Percentiles rank a stretch among this genome's conserved stretches.
These are phyloP conservation scores for Hypholoma sublateritium DNA, from an alignment of 768 basidiomycete genomes.

Conservation along the genomic window DNA sequence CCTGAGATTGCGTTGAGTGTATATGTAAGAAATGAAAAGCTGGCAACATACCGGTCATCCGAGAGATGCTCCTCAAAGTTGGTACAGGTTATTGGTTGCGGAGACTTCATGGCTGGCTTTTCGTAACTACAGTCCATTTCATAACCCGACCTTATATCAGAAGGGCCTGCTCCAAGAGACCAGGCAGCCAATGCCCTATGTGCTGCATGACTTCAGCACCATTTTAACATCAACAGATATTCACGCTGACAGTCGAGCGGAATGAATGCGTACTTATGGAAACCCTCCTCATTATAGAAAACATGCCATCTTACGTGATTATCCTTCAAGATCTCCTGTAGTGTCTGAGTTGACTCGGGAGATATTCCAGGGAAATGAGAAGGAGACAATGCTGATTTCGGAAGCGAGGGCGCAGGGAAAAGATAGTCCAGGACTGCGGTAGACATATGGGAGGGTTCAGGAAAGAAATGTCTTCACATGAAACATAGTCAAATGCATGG, in stretches of 20 bases:
- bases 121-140: conserved; percentile 35
- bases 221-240: not conserved
- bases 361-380: conserved; percentile 32
- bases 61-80: conserved; percentile 60
- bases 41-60: conserved; percentile 44
- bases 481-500: too few species aligned
- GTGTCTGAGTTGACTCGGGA: conserved; percentile 35
- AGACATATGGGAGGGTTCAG: not conserved
- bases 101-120: conserved; percentile 40
- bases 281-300: conserved; percentile 46
- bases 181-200: conserved; percentile 62
- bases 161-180: conserved; percentile 51
- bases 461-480: not conserved
- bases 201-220: conserved; percentile 45
- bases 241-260: not conserved
- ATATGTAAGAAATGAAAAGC: not conserved
- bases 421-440: conserved; percentile 16
- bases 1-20: conserved; percentile 27
- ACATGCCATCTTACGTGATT: conserved; percentile 55
- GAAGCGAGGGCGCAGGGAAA: conserved; percentile 32
- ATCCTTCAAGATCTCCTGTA: conserved; percentile 42
- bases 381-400: conserved; percentile 28
- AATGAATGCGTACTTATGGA: conserved; percentile 31
- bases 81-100: conserved; percentile 39
- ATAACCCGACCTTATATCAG: conserved; percentile 38